Evolutionary conservation across 257 asterid genomes (phyloP).

Genomic region (Salvia miltiorrhiza): DNA sequence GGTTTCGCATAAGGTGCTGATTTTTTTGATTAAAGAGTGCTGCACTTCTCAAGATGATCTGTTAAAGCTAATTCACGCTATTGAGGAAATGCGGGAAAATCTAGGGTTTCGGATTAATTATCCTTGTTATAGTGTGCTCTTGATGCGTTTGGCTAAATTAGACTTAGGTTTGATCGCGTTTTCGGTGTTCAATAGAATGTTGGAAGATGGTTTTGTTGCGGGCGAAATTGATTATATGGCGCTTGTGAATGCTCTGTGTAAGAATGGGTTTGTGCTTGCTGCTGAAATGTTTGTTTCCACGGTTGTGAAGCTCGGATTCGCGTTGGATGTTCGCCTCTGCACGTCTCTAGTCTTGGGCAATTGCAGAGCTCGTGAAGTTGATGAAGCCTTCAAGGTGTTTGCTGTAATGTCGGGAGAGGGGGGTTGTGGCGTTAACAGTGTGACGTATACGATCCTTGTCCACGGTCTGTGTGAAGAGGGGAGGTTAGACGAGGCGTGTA

Average conservation of each 20-base stretch:
- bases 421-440: slow-evolving; percentile 43
- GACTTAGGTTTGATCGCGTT: slow-evolving; percentile 36
- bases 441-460: slow-evolving; percentile 34
- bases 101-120: slow-evolving; percentile 40
- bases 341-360: slow-evolving; percentile 44
- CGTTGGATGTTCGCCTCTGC: slow-evolving; percentile 32
- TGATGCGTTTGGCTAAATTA: slow-evolving; percentile 37
- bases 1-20: slow-evolving; percentile 31
- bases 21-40: slow-evolving; percentile 32
- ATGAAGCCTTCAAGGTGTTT: slow-evolving; percentile 43
- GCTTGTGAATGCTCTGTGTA: slow-evolving; percentile 44
- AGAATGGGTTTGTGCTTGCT: slow-evolving; percentile 39
- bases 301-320: slow-evolving; percentile 33
- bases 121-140: slow-evolving; percentile 43
- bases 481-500: slow-evolving; percentile 33
- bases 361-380: slow-evolving; percentile 36
- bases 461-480: slow-evolving; percentile 44
- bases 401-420: slow-evolving; percentile 38
- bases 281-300: slow-evolving; percentile 41
- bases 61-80: slow-evolving; percentile 34
- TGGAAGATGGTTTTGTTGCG: slow-evolving; percentile 35
- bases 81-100: slow-evolving; percentile 30
- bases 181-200: slow-evolving; percentile 37
- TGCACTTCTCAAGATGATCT: slow-evolving; percentile 26
- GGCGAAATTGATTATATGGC: slow-evolving; percentile 37